These are phyloP conservation scores for Neofusicoccum ribis DNA, from an alignment of 2,329 filamentous ascomycete genomes.

Conservation along the genomic window DNA sequence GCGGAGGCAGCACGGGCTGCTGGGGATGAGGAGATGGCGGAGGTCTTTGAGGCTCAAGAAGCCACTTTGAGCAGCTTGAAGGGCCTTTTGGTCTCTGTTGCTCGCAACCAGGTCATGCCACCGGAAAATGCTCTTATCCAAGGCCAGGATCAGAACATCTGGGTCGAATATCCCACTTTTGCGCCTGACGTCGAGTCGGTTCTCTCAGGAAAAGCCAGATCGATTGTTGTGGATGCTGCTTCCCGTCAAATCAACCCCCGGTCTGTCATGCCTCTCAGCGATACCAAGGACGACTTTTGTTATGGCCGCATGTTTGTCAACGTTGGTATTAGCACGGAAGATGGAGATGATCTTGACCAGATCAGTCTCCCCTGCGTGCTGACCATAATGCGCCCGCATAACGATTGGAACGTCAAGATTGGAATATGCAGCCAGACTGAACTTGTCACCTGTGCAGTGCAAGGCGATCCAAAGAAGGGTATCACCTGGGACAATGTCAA, in stretches of 20 bases:
- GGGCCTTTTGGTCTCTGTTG: slow-evolving; percentile 79
- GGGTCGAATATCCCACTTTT: slow-evolving; percentile 74
- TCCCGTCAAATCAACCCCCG: slow-evolving; percentile 50
- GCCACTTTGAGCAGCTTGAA: slow-evolving; percentile 65
- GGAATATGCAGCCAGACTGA: slow-evolving; percentile 79
- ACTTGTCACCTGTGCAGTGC: slow-evolving; percentile 72
- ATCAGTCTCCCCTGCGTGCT: slow-evolving; percentile 73
- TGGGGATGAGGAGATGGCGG: slow-evolving; percentile 47
- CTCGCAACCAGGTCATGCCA: slow-evolving; percentile 76
- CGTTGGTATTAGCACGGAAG: slow-evolving; percentile 71
- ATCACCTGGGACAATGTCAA: slow-evolving; percentile 79
- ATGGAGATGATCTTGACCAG: slow-evolving; percentile 62
- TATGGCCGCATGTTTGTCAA: slow-evolving; percentile 78
- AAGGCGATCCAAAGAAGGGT: slow-evolving; percentile 65
- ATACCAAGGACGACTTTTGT: slow-evolving; percentile 71
- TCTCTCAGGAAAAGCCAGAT: slow-evolving; percentile 58
- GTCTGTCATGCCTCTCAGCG: slow-evolving; percentile 73
- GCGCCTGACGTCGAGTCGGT: slow-evolving; percentile 71
- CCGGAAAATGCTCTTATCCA: slow-evolving; percentile 66
- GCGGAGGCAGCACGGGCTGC: slow-evolving; percentile 45
- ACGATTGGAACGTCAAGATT: slow-evolving; percentile 69
- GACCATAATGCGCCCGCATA: slow-evolving; percentile 70
- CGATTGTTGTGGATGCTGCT: slow-evolving; percentile 47
- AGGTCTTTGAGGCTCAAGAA: slow-evolving; percentile 53
- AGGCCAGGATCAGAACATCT: slow-evolving; percentile 77